A percentile compares a stretch with the other conserved stretches of the same genome.
phyloP scores from a whole-genome alignment of 2,329 filamentous ascomycete genomes.

The Neurospora sp. region DNA sequence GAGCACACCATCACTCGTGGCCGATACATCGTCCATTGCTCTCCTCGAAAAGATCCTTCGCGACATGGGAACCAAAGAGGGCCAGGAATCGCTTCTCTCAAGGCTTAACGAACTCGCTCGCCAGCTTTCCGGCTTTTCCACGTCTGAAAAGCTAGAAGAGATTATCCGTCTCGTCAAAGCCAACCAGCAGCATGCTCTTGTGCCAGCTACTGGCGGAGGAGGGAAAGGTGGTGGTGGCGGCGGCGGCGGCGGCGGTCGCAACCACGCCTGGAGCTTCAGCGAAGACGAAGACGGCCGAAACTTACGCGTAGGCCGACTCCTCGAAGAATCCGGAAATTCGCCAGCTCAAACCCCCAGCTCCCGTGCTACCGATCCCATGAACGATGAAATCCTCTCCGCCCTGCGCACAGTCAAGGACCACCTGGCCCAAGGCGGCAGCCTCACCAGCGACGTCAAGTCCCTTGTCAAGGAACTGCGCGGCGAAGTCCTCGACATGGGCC shows the following conservation, averaged over 20 bases:
- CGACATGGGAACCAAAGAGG: conserved; percentile 94
- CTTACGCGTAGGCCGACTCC: conserved; percentile 31
- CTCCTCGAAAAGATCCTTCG: conserved; percentile 88
- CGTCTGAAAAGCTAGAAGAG: conserved; percentile 56
- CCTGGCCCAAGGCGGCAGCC: conserved; percentile 74
- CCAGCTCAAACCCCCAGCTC: conserved; percentile 35
- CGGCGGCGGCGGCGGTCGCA: conserved; percentile 22
- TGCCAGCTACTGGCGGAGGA: conserved; percentile 22
- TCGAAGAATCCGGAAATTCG: conserved; percentile 32
- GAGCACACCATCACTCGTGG: conserved; percentile 55
- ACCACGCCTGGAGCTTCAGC: conserved; percentile 30
- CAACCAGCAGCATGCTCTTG: conserved; percentile 34
- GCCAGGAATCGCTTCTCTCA: conserved; percentile 65
- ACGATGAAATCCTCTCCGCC: conserved; percentile 72
- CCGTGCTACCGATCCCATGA: conserved; percentile 47
- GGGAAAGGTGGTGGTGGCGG: conserved; percentile 20
- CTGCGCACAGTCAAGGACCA: conserved; percentile 86
- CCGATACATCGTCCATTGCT: conserved; percentile 53
- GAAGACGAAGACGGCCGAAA: conserved; percentile 26
- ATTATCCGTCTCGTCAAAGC: conserved; percentile 53
- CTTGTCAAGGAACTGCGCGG: conserved; percentile 81
- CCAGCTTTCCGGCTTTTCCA: conserved; percentile 55
- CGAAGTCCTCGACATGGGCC: conserved; percentile 89
- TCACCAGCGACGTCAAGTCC: conserved; percentile 87
- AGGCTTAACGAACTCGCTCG: conserved; percentile 64